Percentiles rank a stretch among this genome's conserved stretches.
These are phyloP conservation scores for Curvularia hawaiiensis DNA, from an alignment of 2,329 filamentous ascomycete genomes.

Conservation along the genomic window DNA sequence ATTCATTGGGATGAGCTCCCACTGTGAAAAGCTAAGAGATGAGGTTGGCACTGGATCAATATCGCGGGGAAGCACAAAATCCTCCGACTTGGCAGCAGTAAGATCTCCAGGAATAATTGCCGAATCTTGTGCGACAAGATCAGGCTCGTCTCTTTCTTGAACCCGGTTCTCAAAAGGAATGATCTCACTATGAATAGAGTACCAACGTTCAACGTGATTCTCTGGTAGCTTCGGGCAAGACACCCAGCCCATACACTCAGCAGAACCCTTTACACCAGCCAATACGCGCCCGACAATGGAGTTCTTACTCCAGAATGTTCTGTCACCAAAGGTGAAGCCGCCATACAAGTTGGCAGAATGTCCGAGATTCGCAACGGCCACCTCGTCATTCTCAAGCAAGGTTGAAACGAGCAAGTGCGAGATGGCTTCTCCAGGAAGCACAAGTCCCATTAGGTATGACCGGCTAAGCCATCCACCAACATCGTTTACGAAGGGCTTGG, in stretches of 20 bases:
- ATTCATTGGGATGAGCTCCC: conserved; percentile 35
- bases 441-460: conserved; percentile 60
- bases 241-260: conserved; percentile 63
- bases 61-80: conserved; percentile 49
- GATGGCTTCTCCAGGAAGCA: conserved; percentile 60
- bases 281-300: conserved; percentile 61
- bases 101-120: conserved; percentile 39
- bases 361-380: conserved; percentile 56
- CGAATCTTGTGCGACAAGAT: conserved; percentile 43
- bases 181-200: conserved; percentile 51
- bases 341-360: conserved; percentile 59
- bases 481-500: conserved; percentile 29
- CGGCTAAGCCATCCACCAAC: conserved; percentile 61
- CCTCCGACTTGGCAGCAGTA: conserved; percentile 34
- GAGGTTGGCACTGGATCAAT: conserved; percentile 18
- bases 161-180: conserved; percentile 37
- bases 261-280: conserved; percentile 50
- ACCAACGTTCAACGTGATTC: conserved; percentile 54
- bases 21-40: conserved; percentile 31
- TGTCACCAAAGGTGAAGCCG: conserved; percentile 57
- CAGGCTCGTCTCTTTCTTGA: conserved; percentile 46
- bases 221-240: conserved; percentile 50
- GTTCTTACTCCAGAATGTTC: conserved; percentile 63
- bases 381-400: conserved; percentile 59
- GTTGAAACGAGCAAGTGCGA: conserved; percentile 62